Evolutionary conservation across 1,284 basidiomycete genomes (phyloP), one percentile per base, ranked within the genome.

Genomic region (Grifola frondosa): DNA sequence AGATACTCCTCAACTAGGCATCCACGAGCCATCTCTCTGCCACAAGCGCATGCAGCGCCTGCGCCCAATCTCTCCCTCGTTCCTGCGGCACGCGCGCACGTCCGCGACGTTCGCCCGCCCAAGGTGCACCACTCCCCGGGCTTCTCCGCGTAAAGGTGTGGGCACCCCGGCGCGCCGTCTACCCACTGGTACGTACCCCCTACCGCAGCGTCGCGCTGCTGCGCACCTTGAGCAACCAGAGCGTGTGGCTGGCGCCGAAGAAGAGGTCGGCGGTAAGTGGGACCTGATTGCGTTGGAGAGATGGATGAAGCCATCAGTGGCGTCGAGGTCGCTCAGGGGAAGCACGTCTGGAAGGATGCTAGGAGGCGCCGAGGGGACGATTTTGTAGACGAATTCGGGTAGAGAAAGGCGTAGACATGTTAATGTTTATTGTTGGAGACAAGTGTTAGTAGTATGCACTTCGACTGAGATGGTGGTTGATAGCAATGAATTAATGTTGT

Each of bases 241-340:
- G 69, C 17, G 54, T 50, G 6, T 61, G 50, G 20, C 69, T 59
- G 19, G 63, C 47, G 7, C 54, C 56, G 61, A 84, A 86, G 67
- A 81, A 85, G 29, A 65, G 64, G 30, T 72, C 66, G 16, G 82
- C 61, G 8, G 80, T 82, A 30, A 65, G 66, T 1, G 73, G 70
- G 9, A 81, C 62, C 59, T 84, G 81, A 54, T 31, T 2, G 78
- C 71, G 11, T 76, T 77, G 6, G 80, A 84, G 24, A 84, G 67
- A 60, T 85, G 82, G 36, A 85, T 73, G 64, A 80, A 82, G 15
- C 78, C 78, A 9, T 67, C 67, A 13, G 54, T 37, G 20, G 51
- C 34, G 51, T 77, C 74, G 31, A 74, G 64, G 28, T 58, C 59
- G 57, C 67, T 71, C 20, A 73, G 49, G 7, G 69, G 63, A 10